Evolutionary conservation across 2,329 filamentous ascomycete genomes (phyloP), one percentile per base, ranked within the genome.

Genomic region (Epichloe festucae): DNA sequence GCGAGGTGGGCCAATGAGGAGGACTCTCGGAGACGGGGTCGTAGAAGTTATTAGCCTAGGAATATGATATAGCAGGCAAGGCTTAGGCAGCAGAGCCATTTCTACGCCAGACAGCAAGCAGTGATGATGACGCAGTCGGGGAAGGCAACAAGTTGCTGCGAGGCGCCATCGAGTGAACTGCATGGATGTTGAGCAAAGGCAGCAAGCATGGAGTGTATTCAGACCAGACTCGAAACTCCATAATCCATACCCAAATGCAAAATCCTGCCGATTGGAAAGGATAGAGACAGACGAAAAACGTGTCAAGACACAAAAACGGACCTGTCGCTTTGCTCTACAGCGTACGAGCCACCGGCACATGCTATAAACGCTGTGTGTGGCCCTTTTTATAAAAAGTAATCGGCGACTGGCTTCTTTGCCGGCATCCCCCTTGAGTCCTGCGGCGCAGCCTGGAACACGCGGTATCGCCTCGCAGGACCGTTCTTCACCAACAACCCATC

Each of bases 341-440:
- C 19, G 12, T 15, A 23, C 6, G 12, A 17, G n/a, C 40, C 14
- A 17, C 8, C n/a, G 10, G 5, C 7, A 17, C 17, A 21, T 42
- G n/a, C 40, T 3, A 10, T 3, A 10, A 17, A 34, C 23, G 48
- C 39, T 15, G 2, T 34, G 2, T 34, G n/a, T n/a, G 2, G 10
- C 17, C 5, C 41, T 1, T 23, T 6, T 23, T 66, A 83, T 69
- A 98, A 73, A 68, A 98, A 98, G 73, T 97, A 98, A 70, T 97
- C 91, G 14, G 89, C 89, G 50, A 95, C 89, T 3, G 93, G 93
- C 70, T 97, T 97, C 78, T 98, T 98, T 3, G 93, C 93, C 53
- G 93, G 93, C 93, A 98, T 98, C 4, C 93, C 61, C 60, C 93
- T 79, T 2, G 86, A 89, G 67, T 97, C 93, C 71, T 98, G 93